Percentiles rank a stretch among this genome's conserved stretches.
Conservation (phyloP, 2,329 filamentous ascomycete species). For the Immersiporthe knoxdaviesiana region DNA sequence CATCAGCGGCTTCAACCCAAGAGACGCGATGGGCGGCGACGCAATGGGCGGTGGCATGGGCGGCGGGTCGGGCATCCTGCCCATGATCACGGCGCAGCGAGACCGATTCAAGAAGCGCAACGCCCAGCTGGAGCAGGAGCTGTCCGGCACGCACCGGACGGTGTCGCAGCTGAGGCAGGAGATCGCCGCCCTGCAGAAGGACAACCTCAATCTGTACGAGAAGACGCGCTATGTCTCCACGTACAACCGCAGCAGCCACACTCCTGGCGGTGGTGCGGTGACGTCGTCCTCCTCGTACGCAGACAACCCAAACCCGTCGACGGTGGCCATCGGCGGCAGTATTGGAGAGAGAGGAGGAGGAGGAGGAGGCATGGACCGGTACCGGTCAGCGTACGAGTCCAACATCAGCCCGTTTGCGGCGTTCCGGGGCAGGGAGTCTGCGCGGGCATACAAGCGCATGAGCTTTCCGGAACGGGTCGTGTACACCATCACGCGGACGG, state of each 20-base stretch:
- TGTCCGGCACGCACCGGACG: slow-evolving; percentile 80
- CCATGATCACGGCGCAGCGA: slow-evolving; percentile 97
- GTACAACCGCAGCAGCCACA: slow-evolving; percentile 73
- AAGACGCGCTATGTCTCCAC: slow-evolving; percentile 96
- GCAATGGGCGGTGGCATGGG: slow-evolving; percentile 73
- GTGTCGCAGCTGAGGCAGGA: slow-evolving; percentile 89
- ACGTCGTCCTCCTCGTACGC: slow-evolving; percentile 64
- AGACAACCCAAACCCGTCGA: slow-evolving; percentile 75
- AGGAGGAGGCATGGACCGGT: slow-evolving; percentile 65
- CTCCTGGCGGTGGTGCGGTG: slow-evolving; percentile 43
- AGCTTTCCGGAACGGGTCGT: slow-evolving; percentile 87
- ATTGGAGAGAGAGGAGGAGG: slow-evolving; percentile 56
- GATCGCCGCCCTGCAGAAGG: slow-evolving; percentile 88
- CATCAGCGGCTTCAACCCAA: slow-evolving; percentile 91
- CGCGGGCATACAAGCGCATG: slow-evolving; percentile 90
- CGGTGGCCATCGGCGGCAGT: slow-evolving; percentile 59
- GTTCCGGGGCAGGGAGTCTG: slow-evolving; percentile 90
- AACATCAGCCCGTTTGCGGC: slow-evolving; percentile 95
- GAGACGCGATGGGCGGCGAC: slow-evolving; percentile 53
- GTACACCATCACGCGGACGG: slow-evolving; percentile 87
- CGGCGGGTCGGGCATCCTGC: slow-evolving; percentile 83
- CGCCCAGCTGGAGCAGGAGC: slow-evolving; percentile 83
- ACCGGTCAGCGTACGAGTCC: slow-evolving; percentile 89
- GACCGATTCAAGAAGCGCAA: slow-evolving; percentile 99
- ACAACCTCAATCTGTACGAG: slow-evolving; percentile 95